Base-by-base conservation (phyloP, 139 green algal species). In the Volvox africanus region DNA sequence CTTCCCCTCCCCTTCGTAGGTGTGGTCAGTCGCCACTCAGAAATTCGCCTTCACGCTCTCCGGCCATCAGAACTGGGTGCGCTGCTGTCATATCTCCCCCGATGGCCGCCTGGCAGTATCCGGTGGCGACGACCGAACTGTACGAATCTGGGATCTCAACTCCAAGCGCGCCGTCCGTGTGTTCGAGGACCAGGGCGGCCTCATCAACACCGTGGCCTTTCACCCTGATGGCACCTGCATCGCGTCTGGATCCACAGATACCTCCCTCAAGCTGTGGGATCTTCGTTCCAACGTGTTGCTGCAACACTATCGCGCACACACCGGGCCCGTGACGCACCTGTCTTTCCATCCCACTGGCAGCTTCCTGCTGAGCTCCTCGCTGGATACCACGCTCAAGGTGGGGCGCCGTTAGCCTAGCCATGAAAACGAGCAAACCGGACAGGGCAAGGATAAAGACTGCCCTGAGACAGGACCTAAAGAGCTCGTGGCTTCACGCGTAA, bases 11-110 rank as follows among this genome's bases (percentile, higher is more conserved):
- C 11, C 16, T 30, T 73, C 71, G 79, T 93, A 98, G 96, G 92
- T 99, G 36, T 99, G 97, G 97, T 96, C 95, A 0, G 89, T 98
- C 44, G 95, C 95, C 0, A 94, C 91, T 0, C 97, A 98, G 93
- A 94, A 94, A 33, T 99, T 98, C 94, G 91, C 95, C 55, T 96
- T 93, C 93, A 97, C 95, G 32, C 92, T 99, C 61, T 92, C 89
- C 16, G 97, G 97, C 0, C 97, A 99, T 94, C 95, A 93, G 81
- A 99, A 99, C 94, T 99, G 97, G 97, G 96, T 99, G 87, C 92
- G 97, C n/a, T 93, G 91, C 73, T 96, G 93, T 44, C 80, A 95
- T 68, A 95, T 98, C 75, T 96, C 91, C 44, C 96, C 96, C 13
- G 97, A 99, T 80, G 95, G 95, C 3, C 93, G 97, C 21, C 91